Evolutionary conservation across 495 filamentous ascomycete species (phyloP), one percentile per base, ranked within the genome.

Genomic region (Aspergillus funiculosus): DNA sequence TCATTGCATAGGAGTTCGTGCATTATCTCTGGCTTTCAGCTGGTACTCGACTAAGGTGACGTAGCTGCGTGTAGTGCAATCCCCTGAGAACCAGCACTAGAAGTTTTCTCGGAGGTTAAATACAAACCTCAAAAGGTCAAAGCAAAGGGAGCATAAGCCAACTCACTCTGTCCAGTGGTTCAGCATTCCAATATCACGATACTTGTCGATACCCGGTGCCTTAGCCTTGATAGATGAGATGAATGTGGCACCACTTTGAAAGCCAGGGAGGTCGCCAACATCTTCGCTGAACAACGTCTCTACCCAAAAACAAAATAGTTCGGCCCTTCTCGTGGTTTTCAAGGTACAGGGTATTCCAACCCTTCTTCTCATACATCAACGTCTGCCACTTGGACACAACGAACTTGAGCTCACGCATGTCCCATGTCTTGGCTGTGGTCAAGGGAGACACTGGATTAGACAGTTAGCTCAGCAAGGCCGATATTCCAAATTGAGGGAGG

Each of bases 171-270:
- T 60, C 59, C 72, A 80, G 40, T 75, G 78, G 49, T 76, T 76
- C n/a, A 75, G 56, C 7, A 73, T 69, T 51, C 83, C 82, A 26
- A 84, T 66, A 55, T 85, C 82, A 34, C 76, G 70, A 56, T 79
- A 83, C 34, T 81, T 72, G 8, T 74, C 71, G 15, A 81, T 74
- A 1, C 81, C 82, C 22, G 85, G 63, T 45, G 86, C 82, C 51
- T 87, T 78, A 2, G n/a, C 83, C 83, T 48, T 86, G 80, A 51
- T 81, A 85, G n/a, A 85, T 37, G 64, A 81, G 86, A 1, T 81
- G 49, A n/a, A n/a, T n/a, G n/a, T n/a, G 0, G 81, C 85, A 4
- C 83, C 83, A 3, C 70, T 72, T 39, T 81, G 55, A 2, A 73
- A 57, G 13, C 61, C 44, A 78, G 60, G 58, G 80, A 64, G 11